Evolutionary conservation across 805 yeast genomes (phyloP).

Genomic region (Suhomyces pyralidae): DNA sequence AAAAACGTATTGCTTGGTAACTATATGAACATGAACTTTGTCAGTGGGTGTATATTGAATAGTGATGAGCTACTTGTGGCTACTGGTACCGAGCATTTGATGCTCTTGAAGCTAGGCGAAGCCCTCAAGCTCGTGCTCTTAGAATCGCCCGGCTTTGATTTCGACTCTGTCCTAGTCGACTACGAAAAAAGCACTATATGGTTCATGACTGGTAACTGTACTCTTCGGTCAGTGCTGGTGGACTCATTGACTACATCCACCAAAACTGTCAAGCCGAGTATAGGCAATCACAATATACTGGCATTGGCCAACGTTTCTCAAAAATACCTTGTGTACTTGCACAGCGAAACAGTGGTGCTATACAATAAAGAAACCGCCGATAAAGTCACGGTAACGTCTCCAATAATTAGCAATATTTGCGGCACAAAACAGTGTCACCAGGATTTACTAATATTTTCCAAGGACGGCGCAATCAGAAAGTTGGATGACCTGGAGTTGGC

Average conservation of each 20-base stretch:
- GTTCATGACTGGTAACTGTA: constrained; percentile 16
- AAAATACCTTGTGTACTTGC: background rate
- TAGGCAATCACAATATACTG: background rate
- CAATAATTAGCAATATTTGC: constrained; percentile 35
- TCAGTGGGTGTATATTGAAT: constrained; percentile 33
- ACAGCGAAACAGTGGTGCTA: constrained; percentile 1
- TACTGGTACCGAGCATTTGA: constrained; percentile 31
- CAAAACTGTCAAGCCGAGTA: background rate
- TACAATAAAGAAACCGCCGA: constrained; percentile 36
- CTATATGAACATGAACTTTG: constrained; percentile 49
- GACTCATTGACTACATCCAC: constrained; percentile 11
- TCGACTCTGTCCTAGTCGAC: constrained; percentile 20
- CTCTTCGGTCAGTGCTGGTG: constrained; percentile 9
- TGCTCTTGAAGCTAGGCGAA: constrained; percentile 23
- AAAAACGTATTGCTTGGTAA: constrained; percentile 56
- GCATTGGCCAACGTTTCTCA: background rate
- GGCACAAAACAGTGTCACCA: constrained; percentile 37
- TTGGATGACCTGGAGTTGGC: constrained; percentile 14
- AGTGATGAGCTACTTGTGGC: constrained; percentile 35
- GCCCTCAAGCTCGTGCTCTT: constrained; percentile 15
- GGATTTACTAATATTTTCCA: constrained; percentile 40
- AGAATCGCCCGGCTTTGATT: constrained; percentile 14
- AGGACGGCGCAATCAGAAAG: constrained; percentile 36
- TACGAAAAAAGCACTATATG: constrained; percentile 21
- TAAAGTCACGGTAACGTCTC: constrained; percentile 23